These are phyloP conservation scores for Cryphonectria naterciae DNA, from an alignment of 2,329 filamentous ascomycete genomes.

Conservation along the genomic window DNA sequence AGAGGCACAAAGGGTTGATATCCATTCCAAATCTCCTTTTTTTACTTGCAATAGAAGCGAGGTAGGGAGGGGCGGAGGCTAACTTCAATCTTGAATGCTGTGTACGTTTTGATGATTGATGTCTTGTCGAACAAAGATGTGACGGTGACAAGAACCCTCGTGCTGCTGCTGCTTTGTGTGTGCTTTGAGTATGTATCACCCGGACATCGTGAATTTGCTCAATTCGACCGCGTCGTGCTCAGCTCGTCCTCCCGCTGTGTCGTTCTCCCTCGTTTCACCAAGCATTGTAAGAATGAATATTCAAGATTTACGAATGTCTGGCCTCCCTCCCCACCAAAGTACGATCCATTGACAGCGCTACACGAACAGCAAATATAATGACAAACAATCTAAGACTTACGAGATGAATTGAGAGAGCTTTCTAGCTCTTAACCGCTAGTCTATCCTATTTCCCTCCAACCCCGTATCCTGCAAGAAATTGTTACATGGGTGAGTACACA, in stretches of 20 bases:
- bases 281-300: background rate
- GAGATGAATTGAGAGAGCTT: background rate
- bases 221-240: background rate
- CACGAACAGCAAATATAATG: background rate
- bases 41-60: slow-evolving; percentile 14
- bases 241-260: background rate
- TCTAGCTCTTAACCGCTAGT: background rate
- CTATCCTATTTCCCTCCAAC: background rate
- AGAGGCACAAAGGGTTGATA: slow-evolving; percentile 7
- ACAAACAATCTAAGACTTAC: background rate
- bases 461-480: background rate
- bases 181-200: background rate
- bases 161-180: background rate
- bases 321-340: background rate
- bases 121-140: background rate
- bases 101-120: slow-evolving; percentile 7
- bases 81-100: slow-evolving; percentile 12
- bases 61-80: background rate
- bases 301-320: background rate
- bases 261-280: background rate
- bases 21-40: slow-evolving; percentile 20
- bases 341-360: background rate
- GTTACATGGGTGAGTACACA: too few relatives aligned
- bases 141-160: background rate
- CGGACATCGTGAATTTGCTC: background rate